phyloP scores from a whole-genome alignment of 2,329 filamentous ascomycete genomes.

The Clonostachys rosea region DNA sequence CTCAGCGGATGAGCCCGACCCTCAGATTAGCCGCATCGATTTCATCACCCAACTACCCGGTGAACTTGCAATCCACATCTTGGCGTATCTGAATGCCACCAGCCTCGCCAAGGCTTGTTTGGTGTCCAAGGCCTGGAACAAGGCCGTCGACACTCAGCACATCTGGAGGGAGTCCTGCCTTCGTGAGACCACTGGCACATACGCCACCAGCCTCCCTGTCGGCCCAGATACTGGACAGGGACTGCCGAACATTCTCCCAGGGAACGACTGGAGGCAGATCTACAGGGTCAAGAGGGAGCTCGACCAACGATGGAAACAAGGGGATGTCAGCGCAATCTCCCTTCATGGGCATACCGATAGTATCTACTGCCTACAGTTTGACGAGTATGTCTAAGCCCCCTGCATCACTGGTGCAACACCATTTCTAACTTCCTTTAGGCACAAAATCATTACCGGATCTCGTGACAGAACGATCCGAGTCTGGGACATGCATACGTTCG shows the following conservation, averaged over 20 bases:
- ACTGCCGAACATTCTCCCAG: constrained; percentile 47
- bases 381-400: constrained; percentile 61
- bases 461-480: constrained; percentile 93
- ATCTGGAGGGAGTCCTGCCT: constrained; percentile 62
- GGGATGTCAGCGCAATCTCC: constrained; percentile 78
- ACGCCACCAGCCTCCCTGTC: constrained; percentile 50
- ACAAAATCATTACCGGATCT: constrained; percentile 95
- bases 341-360: constrained; percentile 92
- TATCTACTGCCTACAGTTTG: constrained; percentile 97
- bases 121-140: constrained; percentile 48
- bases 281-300: constrained; percentile 74
- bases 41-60: constrained; percentile 51
- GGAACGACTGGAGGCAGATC: constrained; percentile 81
- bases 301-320: constrained; percentile 73
- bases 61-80: constrained; percentile 55
- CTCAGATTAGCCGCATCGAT: constrained; percentile 48
- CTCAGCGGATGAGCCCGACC: constrained; percentile 28
- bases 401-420: neutral
- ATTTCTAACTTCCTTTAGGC: constrained; percentile 42
- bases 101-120: constrained; percentile 41
- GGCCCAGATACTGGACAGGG: constrained; percentile 51
- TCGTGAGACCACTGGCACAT: constrained; percentile 55
- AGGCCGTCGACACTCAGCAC: constrained; percentile 44
- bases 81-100: constrained; percentile 49
- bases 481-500: constrained; percentile 88